These are phyloP conservation scores for Aspergillus bombycis DNA, from an alignment of 2,329 filamentous ascomycete species.

Conservation along the genomic window DNA sequence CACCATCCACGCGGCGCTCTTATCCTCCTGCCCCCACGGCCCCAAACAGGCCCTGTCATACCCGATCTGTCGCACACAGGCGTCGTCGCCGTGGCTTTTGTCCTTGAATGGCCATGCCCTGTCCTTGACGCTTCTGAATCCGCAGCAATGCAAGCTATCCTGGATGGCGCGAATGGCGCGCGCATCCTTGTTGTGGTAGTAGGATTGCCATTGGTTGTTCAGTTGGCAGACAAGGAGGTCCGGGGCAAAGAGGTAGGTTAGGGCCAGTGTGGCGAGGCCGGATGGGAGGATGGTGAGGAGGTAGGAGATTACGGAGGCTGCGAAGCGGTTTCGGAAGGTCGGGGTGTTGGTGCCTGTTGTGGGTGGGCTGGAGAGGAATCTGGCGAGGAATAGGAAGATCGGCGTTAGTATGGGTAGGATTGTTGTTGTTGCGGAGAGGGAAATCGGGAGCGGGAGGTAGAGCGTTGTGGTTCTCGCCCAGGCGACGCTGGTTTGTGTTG, in stretches of 20 bases:
- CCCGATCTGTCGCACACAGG: constrained; percentile 36
- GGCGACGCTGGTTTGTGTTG: constrained; percentile 26
- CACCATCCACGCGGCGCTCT: constrained; percentile 31
- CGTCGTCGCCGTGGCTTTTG: constrained; percentile 28
- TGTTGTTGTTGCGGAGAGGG: constrained; percentile 26
- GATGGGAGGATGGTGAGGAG: constrained; percentile 32
- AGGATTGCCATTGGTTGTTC: constrained; percentile 34
- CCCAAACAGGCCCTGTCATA: constrained; percentile 35
- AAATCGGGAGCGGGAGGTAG: constrained; percentile 30
- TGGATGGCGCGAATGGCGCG: constrained; percentile 38
- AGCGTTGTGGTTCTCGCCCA: constrained; percentile 30
- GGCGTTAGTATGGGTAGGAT: constrained; percentile 21
- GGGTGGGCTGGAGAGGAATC: constrained; percentile 3
- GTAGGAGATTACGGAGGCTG: constrained; percentile 16
- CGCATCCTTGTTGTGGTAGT: constrained; percentile 35
- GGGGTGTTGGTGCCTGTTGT: background rate
- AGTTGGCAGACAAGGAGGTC: constrained; percentile 32
- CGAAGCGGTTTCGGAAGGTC: background rate
- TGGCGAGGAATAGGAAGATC: constrained; percentile 13
- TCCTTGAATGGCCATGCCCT: constrained; percentile 45
- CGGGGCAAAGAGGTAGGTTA: constrained; percentile 33
- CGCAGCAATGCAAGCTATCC: constrained; percentile 38
- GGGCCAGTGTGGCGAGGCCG: constrained; percentile 32
- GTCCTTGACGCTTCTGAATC: constrained; percentile 39
- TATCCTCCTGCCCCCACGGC: constrained; percentile 34